Percentiles rank a stretch among this genome's conserved stretches.
These are phyloP conservation scores for Citropsis articulata DNA, from an alignment of 345 rosid genomes.

Conservation along the genomic window DNA sequence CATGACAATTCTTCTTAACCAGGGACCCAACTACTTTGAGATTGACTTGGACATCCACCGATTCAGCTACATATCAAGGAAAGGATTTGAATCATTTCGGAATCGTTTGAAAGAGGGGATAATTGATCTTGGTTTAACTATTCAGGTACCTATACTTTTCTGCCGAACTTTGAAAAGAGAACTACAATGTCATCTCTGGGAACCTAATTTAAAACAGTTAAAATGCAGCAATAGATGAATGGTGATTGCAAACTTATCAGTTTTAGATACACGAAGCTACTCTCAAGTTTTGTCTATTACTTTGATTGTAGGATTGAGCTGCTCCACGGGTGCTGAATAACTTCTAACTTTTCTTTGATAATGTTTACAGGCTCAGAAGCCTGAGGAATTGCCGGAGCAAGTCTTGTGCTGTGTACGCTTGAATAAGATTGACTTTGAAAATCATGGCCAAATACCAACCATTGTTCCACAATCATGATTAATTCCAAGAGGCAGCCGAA, in stretches of 20 bases:
- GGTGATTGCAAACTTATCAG: constrained; percentile 1
- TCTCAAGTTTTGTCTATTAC: background rate
- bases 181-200: background rate
- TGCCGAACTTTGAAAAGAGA: background rate
- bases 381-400: constrained; percentile 84
- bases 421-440: constrained; percentile 67
- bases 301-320: background rate
- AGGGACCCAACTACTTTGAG: constrained; percentile 84
- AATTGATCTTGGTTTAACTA: constrained; percentile 69
- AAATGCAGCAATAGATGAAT: background rate
- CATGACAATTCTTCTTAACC: constrained; percentile 15
- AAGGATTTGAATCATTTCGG: constrained; percentile 84
- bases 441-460: constrained; percentile 70
- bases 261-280: background rate
- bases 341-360: background rate
- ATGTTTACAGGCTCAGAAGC: constrained; percentile 63
- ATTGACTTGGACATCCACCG: constrained; percentile 81
- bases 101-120: constrained; percentile 56
- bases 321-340: background rate
- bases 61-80: constrained; percentile 84
- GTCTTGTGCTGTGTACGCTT: constrained; percentile 67
- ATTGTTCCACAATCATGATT: constrained; percentile 38
- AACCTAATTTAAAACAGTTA: background rate
- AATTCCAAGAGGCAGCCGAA: constrained; percentile 8
- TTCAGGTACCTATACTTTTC: constrained; percentile 51